phyloP scores from a whole-genome alignment of 331 rosid species.

The Pyracantha coccinea region DNA sequence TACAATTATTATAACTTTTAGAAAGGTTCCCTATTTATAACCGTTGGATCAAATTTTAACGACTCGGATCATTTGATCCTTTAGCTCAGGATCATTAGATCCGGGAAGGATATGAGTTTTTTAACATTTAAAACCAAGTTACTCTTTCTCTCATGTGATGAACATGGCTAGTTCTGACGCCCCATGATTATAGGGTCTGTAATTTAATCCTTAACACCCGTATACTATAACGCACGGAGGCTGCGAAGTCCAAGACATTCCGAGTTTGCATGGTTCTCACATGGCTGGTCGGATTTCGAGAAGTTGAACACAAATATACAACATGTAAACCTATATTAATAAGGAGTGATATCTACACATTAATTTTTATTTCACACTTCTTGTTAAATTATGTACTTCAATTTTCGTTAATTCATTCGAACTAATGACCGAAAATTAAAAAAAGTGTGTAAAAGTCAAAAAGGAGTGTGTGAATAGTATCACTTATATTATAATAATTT shows the following conservation, averaged over 20 bases:
- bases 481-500: too few species aligned
- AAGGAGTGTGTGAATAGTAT: accelerated
- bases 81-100: too few species aligned
- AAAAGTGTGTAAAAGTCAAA: too few species aligned
- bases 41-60: too few species aligned
- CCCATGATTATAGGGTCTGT: conserved; percentile 48
- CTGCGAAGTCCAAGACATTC: conserved; percentile 35
- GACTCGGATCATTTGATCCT: too few species aligned
- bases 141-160: conserved; percentile 23
- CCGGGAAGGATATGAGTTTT: too few species aligned
- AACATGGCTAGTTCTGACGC: conserved; percentile 34
- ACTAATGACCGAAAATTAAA: too few species aligned
- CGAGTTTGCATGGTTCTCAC: conserved; percentile 32
- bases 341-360: too few species aligned
- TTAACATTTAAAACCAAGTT: not conserved
- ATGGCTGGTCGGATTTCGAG: conserved; percentile 1
- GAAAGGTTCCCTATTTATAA: accelerated
- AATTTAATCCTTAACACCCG: conserved; percentile 26
- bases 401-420: too few species aligned
- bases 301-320: not conserved
- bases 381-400: too few species aligned
- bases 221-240: conserved; percentile 23
- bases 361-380: too few species aligned
- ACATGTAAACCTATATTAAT: not conserved
- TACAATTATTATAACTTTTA: too few species aligned